Percentiles rank a stretch among this genome's conserved stretches.
Evolutionary conservation across 2,329 filamentous ascomycete species (phyloP).

Genomic region (Apiospora saccharicola): DNA sequence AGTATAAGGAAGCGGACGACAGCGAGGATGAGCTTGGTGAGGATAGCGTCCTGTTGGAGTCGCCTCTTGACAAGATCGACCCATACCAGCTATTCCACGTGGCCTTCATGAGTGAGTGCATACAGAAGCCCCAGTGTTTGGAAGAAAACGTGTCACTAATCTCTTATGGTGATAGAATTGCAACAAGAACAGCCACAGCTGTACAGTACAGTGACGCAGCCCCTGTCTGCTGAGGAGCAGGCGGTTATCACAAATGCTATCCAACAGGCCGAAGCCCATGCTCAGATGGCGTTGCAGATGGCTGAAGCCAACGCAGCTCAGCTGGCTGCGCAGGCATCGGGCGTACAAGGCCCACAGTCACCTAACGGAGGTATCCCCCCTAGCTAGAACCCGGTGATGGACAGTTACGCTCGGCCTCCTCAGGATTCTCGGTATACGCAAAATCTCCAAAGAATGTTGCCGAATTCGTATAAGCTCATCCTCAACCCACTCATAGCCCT

Average conservation of each 20-base stretch:
- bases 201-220: conserved; percentile 78
- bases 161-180: conserved; percentile 63
- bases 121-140: not conserved
- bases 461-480: no score
- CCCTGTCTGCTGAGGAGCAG: conserved; percentile 37
- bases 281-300: conserved; percentile 31
- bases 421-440: no score
- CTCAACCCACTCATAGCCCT: not conserved
- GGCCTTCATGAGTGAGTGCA: conserved; percentile 78
- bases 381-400: conserved; percentile 29
- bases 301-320: conserved; percentile 31
- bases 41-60: conserved; percentile 91
- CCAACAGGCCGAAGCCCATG: conserved; percentile 37
- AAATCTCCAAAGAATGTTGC: no score
- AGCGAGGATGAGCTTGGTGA: conserved; percentile 91
- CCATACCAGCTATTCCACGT: conserved; percentile 90
- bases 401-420: not conserved
- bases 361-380: conserved; percentile 32
- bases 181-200: conserved; percentile 91
- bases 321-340: not conserved
- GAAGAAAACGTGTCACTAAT: conserved; percentile 20
- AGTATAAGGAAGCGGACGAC: conserved; percentile 58
- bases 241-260: conserved; percentile 35
- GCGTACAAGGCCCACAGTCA: conserved; percentile 11
- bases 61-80: conserved; percentile 93